A percentile compares a stretch with the other conserved stretches of the same genome.
Conservation (phyloP, 345 rosid species). For the Balakata baccata region DNA sequence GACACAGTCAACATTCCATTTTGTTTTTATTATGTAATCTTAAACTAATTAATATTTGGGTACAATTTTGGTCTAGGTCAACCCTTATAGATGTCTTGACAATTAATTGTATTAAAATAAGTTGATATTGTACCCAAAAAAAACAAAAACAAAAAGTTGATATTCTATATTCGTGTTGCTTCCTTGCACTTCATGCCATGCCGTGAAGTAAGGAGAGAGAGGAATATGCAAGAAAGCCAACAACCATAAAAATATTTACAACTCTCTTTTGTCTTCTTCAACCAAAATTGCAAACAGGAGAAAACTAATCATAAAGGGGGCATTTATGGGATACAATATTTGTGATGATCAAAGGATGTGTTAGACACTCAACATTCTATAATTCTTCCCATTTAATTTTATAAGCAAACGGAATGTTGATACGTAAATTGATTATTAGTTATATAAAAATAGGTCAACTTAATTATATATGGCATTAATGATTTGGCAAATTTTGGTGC, state of each 20-base stretch:
- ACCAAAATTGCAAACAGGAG: too few species aligned
- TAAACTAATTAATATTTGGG: not conserved
- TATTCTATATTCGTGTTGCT: too few species aligned
- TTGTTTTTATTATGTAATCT: too few species aligned
- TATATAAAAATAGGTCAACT: conserved; percentile 27
- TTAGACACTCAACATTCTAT: conserved; percentile 30
- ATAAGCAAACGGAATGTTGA: not conserved
- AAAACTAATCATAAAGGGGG: too few species aligned
- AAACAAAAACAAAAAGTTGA: too few species aligned
- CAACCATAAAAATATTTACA: too few species aligned
- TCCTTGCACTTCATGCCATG: too few species aligned
- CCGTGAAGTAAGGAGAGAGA: too few species aligned
- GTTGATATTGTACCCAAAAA: too few species aligned
- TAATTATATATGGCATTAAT: conserved; percentile 16
- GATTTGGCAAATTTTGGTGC: conserved; percentile 19
- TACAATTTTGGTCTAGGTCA: conserved; percentile 31
- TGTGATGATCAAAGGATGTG: conserved; percentile 12
- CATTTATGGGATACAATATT: not conserved
- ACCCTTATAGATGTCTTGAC: conserved; percentile 19
- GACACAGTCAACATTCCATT: conserved; percentile 14
- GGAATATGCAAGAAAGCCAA: too few species aligned
- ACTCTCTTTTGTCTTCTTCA: too few species aligned
- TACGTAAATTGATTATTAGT: not conserved
- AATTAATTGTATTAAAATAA: too few species aligned
- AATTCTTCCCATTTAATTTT: conserved; percentile 16